Evolutionary conservation across 306 rosid species (phyloP).

Genomic region (Begonia fuchsioides): DNA sequence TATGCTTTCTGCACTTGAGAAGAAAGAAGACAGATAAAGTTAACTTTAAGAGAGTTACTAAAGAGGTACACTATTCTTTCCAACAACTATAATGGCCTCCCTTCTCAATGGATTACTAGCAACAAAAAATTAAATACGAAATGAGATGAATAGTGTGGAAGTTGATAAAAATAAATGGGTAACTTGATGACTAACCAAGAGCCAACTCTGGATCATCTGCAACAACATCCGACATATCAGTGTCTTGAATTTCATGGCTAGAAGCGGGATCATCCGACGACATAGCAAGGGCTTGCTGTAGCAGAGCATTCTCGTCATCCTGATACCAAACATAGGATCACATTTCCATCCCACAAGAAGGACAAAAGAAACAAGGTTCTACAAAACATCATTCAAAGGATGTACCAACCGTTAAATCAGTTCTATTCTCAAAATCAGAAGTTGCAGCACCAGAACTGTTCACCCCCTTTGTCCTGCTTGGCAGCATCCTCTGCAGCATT

Average conservation of each 20-base stretch:
- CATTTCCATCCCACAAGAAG: slow-evolving; percentile 1
- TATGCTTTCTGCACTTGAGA: too few species aligned
- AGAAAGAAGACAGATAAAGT: too few species aligned
- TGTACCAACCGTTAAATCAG: slow-evolving; percentile 43
- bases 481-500: slow-evolving; percentile 84
- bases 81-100: too few species aligned
- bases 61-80: too few species aligned
- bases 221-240: slow-evolving; percentile 75
- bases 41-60: too few species aligned
- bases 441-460: slow-evolving; percentile 37
- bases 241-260: slow-evolving; percentile 46
- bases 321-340: slow-evolving; percentile 8
- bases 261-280: slow-evolving; percentile 82
- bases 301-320: slow-evolving; percentile 79
- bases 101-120: too few species aligned
- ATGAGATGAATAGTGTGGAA: too few species aligned
- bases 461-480: slow-evolving; percentile 66
- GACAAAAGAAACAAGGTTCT: too few species aligned
- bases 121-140: too few species aligned
- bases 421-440: slow-evolving; percentile 55
- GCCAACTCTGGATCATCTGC: slow-evolving; percentile 85
- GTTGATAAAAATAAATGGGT: not conserved
- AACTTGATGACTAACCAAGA: slow-evolving; percentile 39
- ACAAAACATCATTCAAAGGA: not conserved
- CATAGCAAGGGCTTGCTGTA: slow-evolving; percentile 98